Evolutionary conservation across 208 protist species (phyloP), one percentile per base, ranked within the genome.

Genomic region (Trypanosoma conorhini): DNA sequence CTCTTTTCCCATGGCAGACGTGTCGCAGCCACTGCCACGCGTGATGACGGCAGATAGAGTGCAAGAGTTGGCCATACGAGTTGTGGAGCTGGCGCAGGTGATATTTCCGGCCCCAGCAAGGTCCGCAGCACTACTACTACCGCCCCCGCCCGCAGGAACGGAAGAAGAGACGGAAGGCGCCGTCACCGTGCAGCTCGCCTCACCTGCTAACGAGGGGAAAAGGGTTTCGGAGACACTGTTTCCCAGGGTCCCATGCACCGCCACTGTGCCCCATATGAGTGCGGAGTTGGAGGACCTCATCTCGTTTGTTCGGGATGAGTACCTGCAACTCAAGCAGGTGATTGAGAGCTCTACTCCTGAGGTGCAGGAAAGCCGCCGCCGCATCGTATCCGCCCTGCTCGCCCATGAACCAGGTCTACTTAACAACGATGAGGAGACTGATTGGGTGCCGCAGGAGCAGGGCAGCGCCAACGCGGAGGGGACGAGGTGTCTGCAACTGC

Each of bases 211-310:
- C 8, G 40, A 33, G 4, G 28, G 55, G 33, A 15, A 38, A 15
- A 19, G 3, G 2, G 28, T 21, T 60, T 42, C 67, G 13, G 52
- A 52, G 15, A 72, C 72, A 35, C 69, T 71, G 61, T 68, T 76
- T 60, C 65, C 26, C 42, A 28, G 31, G 1, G 66, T 59, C 38
- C 74, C 69, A 38, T 72, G 30, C 24, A 51, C 24, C 28, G 66
- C 62, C 19, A 24, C 70, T 3, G 57, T 79, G 1, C 82, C 82
- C 0, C 22, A 60, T 0, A 67, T 76, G 30, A 83, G 56, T 66
- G 67, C 76, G 9, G 87, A 93, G 61, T 79, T 93, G 28, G 75
- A 80, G n/a, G 84, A 87, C 10, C 62, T 90, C 31, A 77, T 86
- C 7, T 21, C 58, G 22, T 76, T 85, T 46, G 15, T 93, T 38